Percentiles rank a stretch among this genome's conserved stretches.
These are phyloP conservation scores for Cutaneotrichosporon sp. DNA, from an alignment of 1,284 basidiomycete species.

Conservation along the genomic window DNA sequence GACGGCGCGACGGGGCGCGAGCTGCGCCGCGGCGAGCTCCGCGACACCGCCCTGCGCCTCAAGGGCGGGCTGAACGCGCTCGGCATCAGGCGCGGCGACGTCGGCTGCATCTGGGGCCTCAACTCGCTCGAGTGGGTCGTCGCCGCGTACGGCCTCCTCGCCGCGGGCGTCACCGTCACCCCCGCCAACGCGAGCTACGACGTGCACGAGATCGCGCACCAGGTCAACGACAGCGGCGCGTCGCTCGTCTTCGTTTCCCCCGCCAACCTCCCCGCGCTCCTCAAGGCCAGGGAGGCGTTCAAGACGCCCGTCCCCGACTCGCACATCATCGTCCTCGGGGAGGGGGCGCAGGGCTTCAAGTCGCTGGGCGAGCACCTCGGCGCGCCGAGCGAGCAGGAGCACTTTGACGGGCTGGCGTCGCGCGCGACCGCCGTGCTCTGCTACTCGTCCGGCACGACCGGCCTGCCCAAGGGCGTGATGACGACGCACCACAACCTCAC, in stretches of 20 bases:
- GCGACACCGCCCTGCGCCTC: conserved; percentile 61
- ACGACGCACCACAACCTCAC: conserved; percentile 58
- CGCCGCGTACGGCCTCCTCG: conserved; percentile 58
- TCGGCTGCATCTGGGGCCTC: conserved; percentile 46
- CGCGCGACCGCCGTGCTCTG: conserved; percentile 55
- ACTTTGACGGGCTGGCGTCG: conserved; percentile 13
- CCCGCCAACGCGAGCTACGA: conserved; percentile 48
- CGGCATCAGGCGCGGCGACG: conserved; percentile 39
- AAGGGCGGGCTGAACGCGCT: conserved; percentile 58
- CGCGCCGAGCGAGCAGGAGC: conserved; percentile 1
- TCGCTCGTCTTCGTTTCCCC: conserved; percentile 62
- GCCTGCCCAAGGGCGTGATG: conserved; percentile 49
- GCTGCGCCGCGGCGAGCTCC: conserved; percentile 63
- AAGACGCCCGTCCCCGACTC: conserved; percentile 4
- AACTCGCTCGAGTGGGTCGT: conserved; percentile 63
- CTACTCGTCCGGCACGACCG: conserved; percentile 66
- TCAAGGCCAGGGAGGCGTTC: conserved; percentile 31
- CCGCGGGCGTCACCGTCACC: conserved; percentile 38
- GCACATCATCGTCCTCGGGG: too few relatives aligned
- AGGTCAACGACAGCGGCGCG: conserved; percentile 60
- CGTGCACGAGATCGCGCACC: conserved; percentile 47
- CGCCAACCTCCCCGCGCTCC: conserved; percentile 54
- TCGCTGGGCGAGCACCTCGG: too few relatives aligned
- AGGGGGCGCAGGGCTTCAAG: too few relatives aligned
- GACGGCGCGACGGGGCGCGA: conserved; percentile 64